Percentiles rank a stretch among this genome's conserved stretches.
These are phyloP conservation scores for Crithidia thermophila DNA, from an alignment of 208 protist genomes.

Conservation along the genomic window DNA sequence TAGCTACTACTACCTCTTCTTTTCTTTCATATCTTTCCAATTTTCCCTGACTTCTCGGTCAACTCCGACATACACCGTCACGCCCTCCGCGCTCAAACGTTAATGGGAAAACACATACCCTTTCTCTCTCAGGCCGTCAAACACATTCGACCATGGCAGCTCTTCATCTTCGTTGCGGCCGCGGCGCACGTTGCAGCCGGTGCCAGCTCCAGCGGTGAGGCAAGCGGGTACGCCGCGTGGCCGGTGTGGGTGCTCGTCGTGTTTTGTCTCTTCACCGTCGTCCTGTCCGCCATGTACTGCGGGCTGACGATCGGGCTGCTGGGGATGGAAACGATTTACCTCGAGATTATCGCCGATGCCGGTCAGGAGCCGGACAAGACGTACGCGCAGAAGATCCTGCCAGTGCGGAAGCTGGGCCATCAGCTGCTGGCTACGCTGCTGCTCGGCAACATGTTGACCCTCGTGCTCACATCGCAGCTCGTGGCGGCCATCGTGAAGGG, in stretches of 20 bases:
- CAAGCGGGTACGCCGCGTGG: slow-evolving; percentile 47
- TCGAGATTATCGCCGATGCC: slow-evolving; percentile 80
- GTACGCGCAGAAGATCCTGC: slow-evolving; percentile 74
- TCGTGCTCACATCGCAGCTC: slow-evolving; percentile 83
- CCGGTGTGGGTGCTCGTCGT: slow-evolving; percentile 48
- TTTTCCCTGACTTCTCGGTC: too few relatives aligned
- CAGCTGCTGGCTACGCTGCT: slow-evolving; percentile 73
- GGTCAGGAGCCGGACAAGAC: slow-evolving; percentile 64
- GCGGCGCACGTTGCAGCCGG: slow-evolving; percentile 4
- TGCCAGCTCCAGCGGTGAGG: slow-evolving; percentile 11
- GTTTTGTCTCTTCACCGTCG: slow-evolving; percentile 47
- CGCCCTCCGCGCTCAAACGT: too few relatives aligned
- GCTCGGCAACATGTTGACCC: slow-evolving; percentile 83
- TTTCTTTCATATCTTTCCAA: not conserved
- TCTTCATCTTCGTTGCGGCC: slow-evolving; percentile 15
- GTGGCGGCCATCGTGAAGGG: slow-evolving; percentile 66
- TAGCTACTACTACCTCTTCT: not conserved
- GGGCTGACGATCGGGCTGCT: slow-evolving; percentile 83
- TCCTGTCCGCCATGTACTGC: slow-evolving; percentile 80
- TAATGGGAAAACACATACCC: not conserved
- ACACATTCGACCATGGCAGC: slow-evolving; percentile 3
- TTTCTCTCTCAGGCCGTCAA: not conserved
- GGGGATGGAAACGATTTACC: slow-evolving; percentile 76
- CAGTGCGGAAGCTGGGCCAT: slow-evolving; percentile 72
- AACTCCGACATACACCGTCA: too few relatives aligned